Evolutionary conservation across 129 eudicot genomes (phyloP).

Genomic region (Centaurea solstitialis): DNA sequence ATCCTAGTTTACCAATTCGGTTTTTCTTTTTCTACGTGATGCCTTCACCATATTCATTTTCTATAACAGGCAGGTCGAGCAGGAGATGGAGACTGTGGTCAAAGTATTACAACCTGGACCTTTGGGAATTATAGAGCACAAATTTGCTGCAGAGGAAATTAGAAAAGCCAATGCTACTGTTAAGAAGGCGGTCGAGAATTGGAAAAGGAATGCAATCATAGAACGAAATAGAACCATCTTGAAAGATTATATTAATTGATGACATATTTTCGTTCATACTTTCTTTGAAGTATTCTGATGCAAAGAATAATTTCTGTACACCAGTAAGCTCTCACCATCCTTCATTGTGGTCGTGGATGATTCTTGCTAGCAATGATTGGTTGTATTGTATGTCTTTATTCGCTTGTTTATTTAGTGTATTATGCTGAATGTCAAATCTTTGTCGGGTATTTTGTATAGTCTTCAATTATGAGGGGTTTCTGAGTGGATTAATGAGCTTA

Average conservation of each 20-base stretch:
- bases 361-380: slow-evolving; percentile 13
- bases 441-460: background rate
- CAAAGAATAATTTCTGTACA: slow-evolving; percentile 9
- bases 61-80: slow-evolving; percentile 71
- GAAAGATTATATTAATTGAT: slow-evolving; percentile 61
- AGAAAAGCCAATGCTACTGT: slow-evolving; percentile 60
- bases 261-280: slow-evolving; percentile 7
- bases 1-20: background rate
- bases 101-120: slow-evolving; percentile 92
- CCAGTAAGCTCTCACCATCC: slow-evolving; percentile 21
- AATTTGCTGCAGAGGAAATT: slow-evolving; percentile 75
- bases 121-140: slow-evolving; percentile 84
- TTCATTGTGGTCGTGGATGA: slow-evolving; percentile 14
- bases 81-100: slow-evolving; percentile 84
- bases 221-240: slow-evolving; percentile 63
- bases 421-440: background rate
- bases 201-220: slow-evolving; percentile 65
- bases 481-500: background rate
- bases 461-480: background rate
- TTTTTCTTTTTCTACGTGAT: background rate
- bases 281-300: slow-evolving; percentile 8
- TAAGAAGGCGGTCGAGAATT: slow-evolving; percentile 69
- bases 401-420: background rate
- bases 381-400: background rate
- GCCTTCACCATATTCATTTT: background rate